A percentile compares a stretch with the other conserved stretches of the same genome.
phyloP scores from a whole-genome alignment of 139 green algal species.

The Auxenochlorella pyrenoidosa region DNA sequence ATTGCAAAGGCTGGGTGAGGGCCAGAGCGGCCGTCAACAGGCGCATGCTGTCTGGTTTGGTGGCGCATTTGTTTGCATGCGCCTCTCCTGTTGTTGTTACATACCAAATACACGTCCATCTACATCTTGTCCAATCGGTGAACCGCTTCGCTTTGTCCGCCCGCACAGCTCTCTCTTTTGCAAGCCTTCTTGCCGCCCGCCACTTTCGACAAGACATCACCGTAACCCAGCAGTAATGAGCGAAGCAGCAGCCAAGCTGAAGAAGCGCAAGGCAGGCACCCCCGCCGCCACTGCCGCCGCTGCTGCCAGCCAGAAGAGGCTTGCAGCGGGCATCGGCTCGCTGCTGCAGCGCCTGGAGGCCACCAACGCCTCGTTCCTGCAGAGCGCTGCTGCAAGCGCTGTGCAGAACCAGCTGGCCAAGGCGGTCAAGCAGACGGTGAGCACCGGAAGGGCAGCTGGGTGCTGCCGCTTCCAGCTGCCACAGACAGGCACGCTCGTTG shows the following conservation, averaged over 20 bases:
- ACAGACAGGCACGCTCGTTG: neutral
- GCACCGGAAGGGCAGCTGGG: neutral
- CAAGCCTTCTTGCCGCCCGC: neutral
- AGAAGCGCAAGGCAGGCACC: conserved; percentile 18
- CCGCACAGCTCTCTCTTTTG: neutral
- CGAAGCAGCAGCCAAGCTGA: neutral
- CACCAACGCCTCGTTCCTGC: conserved; percentile 37
- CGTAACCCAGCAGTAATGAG: neutral
- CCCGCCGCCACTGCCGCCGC: neutral
- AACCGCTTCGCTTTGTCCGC: neutral
- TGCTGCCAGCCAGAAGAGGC: neutral
- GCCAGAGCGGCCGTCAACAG: neutral
- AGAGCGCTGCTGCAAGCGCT: neutral
- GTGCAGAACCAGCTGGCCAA: neutral
- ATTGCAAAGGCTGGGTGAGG: no score
- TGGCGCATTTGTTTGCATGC: neutral
- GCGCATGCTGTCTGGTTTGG: neutral
- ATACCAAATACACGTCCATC: no score
- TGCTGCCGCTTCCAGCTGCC: neutral
- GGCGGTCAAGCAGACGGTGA: conserved; percentile 1
- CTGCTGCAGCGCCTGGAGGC: conserved; percentile 28
- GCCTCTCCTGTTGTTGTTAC: no score
- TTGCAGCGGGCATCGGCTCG: neutral
- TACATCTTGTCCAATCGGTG: neutral
- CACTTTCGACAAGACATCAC: neutral